A percentile compares a stretch with the other conserved stretches of the same genome.
phyloP scores from a whole-genome alignment of 1,284 basidiomycete genomes.

The Austroboletus niveus region DNA sequence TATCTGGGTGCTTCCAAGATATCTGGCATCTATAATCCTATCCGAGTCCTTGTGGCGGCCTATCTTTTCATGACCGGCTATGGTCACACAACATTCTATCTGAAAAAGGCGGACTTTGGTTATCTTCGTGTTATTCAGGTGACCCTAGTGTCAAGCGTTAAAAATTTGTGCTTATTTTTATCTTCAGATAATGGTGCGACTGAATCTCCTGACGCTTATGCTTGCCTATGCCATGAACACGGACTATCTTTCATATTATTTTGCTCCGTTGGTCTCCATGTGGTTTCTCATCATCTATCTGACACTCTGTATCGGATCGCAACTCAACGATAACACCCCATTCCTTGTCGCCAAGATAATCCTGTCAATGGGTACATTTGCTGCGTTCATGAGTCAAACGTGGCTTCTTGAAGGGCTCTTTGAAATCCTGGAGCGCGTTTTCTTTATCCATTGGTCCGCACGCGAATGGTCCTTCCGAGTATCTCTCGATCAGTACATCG shows the following conservation, averaged over 20 bases:
- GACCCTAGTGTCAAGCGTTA: conserved; percentile 11
- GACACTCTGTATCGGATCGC: conserved; percentile 71
- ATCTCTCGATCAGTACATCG: conserved; percentile 84
- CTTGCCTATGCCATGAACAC: conserved; percentile 90
- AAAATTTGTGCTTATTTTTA: conserved; percentile 5
- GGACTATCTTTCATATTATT: conserved; percentile 87
- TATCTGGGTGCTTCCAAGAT: conserved; percentile 85
- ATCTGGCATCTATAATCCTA: conserved; percentile 87
- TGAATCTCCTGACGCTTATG: conserved; percentile 80
- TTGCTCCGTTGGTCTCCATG: conserved; percentile 77
- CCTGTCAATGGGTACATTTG: conserved; percentile 59
- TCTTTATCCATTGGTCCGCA: conserved; percentile 79
- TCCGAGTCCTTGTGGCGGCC: conserved; percentile 82
- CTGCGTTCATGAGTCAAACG: conserved; percentile 63
- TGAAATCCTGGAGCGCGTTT: conserved; percentile 58
- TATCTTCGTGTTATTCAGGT: conserved; percentile 73
- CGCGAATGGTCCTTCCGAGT: conserved; percentile 86
- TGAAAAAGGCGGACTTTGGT: conserved; percentile 84
- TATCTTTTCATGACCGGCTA: conserved; percentile 85
- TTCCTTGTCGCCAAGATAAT: conserved; percentile 74
- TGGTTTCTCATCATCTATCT: conserved; percentile 86
- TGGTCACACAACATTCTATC: conserved; percentile 74
- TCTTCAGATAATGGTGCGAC: conserved; percentile 67
- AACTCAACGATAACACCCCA: conserved; percentile 67
- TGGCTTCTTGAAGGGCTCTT: conserved; percentile 70